Conservation (phyloP, 805 yeast species). For the Phaffomyces thermotolerans region DNA sequence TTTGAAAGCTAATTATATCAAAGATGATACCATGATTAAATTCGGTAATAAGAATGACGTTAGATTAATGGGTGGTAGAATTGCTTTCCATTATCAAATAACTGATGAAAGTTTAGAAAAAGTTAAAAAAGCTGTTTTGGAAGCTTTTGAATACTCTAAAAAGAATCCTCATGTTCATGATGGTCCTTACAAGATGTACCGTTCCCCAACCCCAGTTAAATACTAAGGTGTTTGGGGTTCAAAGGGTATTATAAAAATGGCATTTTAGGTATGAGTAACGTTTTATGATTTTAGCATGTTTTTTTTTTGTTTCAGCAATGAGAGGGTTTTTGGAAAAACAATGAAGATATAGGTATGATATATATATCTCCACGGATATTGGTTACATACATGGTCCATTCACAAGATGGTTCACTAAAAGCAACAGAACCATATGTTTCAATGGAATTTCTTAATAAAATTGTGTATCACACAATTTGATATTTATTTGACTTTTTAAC, state of each 20-base stretch:
- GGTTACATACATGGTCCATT: neutral
- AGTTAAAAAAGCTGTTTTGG: constrained; percentile 50
- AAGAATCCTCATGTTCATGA: constrained; percentile 43
- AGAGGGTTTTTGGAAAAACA: constrained; percentile 3
- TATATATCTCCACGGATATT: neutral
- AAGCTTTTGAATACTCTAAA: constrained; percentile 47
- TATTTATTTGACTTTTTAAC: no score
- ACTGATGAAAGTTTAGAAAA: constrained; percentile 46
- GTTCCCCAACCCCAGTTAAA: constrained; percentile 31
- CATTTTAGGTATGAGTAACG: constrained; percentile 17
- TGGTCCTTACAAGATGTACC: constrained; percentile 42
- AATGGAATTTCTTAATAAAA: no score
- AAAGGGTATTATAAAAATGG: constrained; percentile 17
- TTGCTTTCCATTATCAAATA: constrained; percentile 75
- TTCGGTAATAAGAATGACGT: constrained; percentile 54
- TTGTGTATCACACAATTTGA: no score
- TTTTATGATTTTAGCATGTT: neutral
- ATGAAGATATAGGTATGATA: neutral
- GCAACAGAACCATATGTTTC: no score
- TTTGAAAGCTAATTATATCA: constrained; percentile 37
- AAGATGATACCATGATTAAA: constrained; percentile 46
- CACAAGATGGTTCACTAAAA: no score
- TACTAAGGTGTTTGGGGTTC: constrained; percentile 11
- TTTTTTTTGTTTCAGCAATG: neutral
- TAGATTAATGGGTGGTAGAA: constrained; percentile 61